Percentiles rank a stretch among this genome's conserved stretches.
Evolutionary conservation across 352 stramenopile species (phyloP).

Genomic region (Saprolegnia parasitica): DNA sequence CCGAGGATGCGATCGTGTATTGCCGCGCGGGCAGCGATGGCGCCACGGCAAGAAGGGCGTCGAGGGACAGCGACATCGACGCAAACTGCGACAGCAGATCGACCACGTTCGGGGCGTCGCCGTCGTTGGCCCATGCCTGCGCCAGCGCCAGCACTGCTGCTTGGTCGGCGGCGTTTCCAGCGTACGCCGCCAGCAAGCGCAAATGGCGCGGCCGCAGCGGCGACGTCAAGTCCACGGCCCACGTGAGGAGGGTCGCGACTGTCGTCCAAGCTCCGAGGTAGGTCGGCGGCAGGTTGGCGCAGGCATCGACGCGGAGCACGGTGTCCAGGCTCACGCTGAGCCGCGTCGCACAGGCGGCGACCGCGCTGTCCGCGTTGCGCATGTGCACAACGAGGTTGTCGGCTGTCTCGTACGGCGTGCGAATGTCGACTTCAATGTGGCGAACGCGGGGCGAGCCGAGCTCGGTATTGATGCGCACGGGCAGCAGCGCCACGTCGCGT

Average conservation of each 20-base stretch:
- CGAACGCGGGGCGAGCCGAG: background rate
- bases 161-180: constrained; percentile 42
- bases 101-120: constrained; percentile 34
- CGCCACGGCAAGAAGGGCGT: constrained; percentile 61
- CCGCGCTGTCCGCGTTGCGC: constrained; percentile 46
- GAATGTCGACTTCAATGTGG: constrained; percentile 16
- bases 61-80: constrained; percentile 59
- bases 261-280: constrained; percentile 6
- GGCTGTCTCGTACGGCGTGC: constrained; percentile 36
- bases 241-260: constrained; percentile 38
- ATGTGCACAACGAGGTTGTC: constrained; percentile 79
- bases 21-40: constrained; percentile 62
- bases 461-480: background rate
- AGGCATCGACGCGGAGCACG: background rate
- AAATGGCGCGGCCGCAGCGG: constrained; percentile 58
- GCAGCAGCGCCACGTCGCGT: background rate
- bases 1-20: constrained; percentile 81
- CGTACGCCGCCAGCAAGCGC: constrained; percentile 52
- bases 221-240: constrained; percentile 69
- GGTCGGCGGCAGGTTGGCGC: background rate
- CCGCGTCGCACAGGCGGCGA: constrained; percentile 35
- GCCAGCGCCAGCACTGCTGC: constrained; percentile 32
- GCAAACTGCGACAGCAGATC: constrained; percentile 67
- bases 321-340: background rate
- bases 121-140: background rate